Conservation (phyloP, 2,329 filamentous ascomycete species). For the Calonectria montana region DNA sequence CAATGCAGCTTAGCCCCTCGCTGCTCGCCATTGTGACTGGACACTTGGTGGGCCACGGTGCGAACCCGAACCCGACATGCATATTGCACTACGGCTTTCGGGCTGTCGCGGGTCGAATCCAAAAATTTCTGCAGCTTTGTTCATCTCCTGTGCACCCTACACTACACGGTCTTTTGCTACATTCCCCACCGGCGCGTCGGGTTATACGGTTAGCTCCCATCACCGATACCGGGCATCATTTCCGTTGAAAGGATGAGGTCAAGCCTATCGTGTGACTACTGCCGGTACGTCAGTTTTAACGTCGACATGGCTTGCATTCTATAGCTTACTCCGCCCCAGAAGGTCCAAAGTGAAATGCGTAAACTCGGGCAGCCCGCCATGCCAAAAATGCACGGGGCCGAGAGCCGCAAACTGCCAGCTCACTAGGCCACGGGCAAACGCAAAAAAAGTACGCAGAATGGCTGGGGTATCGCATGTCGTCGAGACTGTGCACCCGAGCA, state of each 20-base stretch:
- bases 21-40: background rate
- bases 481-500: background rate
- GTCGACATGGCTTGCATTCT: too few species aligned
- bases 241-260: background rate
- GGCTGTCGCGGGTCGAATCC: background rate
- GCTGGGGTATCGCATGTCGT: background rate
- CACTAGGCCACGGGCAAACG: background rate
- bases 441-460: background rate
- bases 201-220: background rate
- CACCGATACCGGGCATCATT: background rate
- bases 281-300: background rate
- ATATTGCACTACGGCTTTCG: background rate
- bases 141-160: background rate
- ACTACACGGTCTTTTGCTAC: background rate
- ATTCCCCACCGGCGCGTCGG: background rate
- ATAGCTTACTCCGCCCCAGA: background rate
- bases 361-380: constrained; percentile 1
- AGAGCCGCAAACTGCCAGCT: background rate
- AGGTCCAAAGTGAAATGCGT: constrained; percentile 17
- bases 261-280: constrained; percentile 16
- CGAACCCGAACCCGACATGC: background rate
- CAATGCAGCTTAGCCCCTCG: background rate
- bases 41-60: background rate
- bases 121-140: background rate
- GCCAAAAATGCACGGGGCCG: constrained; percentile 7